Percentiles rank a stretch among this genome's conserved stretches.
These are phyloP conservation scores for Populus nigra DNA, from an alignment of 345 rosid species.

Conservation along the genomic window DNA sequence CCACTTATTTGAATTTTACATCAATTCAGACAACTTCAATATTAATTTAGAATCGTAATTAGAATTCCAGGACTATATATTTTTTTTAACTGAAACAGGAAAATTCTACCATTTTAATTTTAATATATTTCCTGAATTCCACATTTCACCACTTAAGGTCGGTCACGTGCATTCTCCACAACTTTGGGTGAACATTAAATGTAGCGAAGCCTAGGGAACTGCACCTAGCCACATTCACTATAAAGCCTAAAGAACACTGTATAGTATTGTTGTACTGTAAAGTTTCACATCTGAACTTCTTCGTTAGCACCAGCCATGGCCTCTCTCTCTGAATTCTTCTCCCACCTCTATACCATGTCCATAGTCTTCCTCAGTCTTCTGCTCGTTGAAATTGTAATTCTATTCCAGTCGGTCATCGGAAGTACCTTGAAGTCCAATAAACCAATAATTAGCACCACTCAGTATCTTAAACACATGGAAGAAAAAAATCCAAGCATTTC, in stretches of 20 bases:
- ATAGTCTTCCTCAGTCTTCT: constrained; percentile 35
- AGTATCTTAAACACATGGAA: constrained; percentile 39
- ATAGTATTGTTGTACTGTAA: no score
- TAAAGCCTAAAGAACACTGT: no score
- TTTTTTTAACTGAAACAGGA: no score
- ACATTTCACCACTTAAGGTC: neutral
- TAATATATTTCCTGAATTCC: neutral
- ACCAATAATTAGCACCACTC: constrained; percentile 24
- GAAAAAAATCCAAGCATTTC: constrained; percentile 29
- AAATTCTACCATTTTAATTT: no score
- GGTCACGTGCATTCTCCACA: neutral
- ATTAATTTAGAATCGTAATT: no score
- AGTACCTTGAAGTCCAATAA: neutral
- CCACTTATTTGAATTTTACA: no score
- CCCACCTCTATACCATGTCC: constrained; percentile 25
- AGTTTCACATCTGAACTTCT: neutral
- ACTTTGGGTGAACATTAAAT: neutral
- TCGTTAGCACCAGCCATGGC: constrained; percentile 24
- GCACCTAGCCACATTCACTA: neutral
- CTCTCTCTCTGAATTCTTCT: constrained; percentile 29
- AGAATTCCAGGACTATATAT: no score
- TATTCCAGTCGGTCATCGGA: constrained; percentile 28
- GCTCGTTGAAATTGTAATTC: constrained; percentile 21
- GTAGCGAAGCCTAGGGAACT: neutral
- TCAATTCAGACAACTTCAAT: neutral